A percentile compares a stretch with the other conserved stretches of the same genome.
Conservation (phyloP, 345 rosid genomes). For the Syzygium oleosum region DNA sequence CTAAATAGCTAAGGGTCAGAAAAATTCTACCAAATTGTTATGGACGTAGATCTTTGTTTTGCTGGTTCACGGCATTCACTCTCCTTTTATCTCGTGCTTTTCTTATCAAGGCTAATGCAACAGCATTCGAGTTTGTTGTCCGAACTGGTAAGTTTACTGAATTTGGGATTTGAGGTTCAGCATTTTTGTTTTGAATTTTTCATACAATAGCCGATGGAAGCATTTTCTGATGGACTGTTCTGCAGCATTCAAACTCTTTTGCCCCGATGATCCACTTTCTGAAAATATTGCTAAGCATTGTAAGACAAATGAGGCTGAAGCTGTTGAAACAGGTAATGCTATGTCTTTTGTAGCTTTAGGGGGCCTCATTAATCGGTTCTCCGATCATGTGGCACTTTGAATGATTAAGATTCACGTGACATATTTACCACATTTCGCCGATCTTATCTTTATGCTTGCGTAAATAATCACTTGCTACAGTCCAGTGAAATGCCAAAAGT, state of each 20-base stretch:
- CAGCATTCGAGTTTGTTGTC: not conserved
- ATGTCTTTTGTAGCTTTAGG: conserved; percentile 3
- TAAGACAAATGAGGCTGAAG: conserved; percentile 44
- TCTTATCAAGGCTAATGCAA: not conserved
- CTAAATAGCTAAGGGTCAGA: not conserved
- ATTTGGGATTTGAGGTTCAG: not conserved
- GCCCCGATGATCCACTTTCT: conserved; percentile 43
- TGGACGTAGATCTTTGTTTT: not conserved
- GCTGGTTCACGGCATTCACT: not conserved
- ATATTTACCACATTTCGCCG: not conserved
- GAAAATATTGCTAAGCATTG: conserved; percentile 56
- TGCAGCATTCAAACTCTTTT: conserved; percentile 40
- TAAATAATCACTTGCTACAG: not conserved
- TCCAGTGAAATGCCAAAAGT: not conserved
- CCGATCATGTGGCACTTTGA: not conserved
- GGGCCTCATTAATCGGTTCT: not conserved
- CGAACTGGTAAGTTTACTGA: not conserved
- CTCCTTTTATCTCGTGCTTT: not conserved
- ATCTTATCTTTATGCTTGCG: not conserved
- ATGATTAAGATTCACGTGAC: not conserved
- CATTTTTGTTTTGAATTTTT: not conserved
- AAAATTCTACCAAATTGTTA: not conserved
- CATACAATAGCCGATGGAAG: not conserved
- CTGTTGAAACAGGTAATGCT: conserved; percentile 53
- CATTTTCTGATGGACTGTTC: not conserved